Evolutionary conservation across 441 rosid genomes (phyloP), one percentile per base, ranked within the genome.

Genomic region (Biscutella auriculata): DNA sequence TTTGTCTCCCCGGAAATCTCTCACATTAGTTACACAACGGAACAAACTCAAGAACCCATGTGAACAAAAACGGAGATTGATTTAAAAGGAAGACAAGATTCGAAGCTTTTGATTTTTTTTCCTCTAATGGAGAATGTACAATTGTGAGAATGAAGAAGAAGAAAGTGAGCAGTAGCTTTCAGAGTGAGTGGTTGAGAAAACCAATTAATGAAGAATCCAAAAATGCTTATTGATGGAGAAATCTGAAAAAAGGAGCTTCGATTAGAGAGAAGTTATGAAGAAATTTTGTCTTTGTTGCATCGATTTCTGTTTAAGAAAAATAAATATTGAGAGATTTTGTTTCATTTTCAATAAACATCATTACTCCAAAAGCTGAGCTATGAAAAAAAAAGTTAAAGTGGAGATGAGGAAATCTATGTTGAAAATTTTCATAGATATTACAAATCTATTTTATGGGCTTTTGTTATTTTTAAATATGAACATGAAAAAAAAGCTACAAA

Each of bases 311-410:
- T 57, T n/a, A 34, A 49, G 50, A 50, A 19, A 35, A 6, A 9
- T 15, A 7, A 17, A 14, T 49, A 42, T 8, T 16, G n/a, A 56
- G 73, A 52, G 59, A 34, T 58, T 72, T 57, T 58, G 44, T 62
- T 58, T 63, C 66, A 63, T 47, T 67, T 51, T 56, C 43, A 63
- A 57, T 17, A 58, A 13, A 36, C 30, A 63, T 68, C 70, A 36
- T 59, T 65, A 54, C 66, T 12, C 25, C 25, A 63, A 71, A 71
- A 71, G 60, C 71, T 62, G 51, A 52, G 67, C 59, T 35, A 60
- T 13, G 4, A n/a, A 26, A 33, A 26, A 0, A 36, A 67, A 54
- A 54, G 58, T 46, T 34, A 48, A 55, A 53, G 70, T 28, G 6
- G 47, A n/a, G n/a, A n/a, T 50, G 63, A 53, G 72, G 47, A 53